Conservation (phyloP, 2,329 filamentous ascomycete species). For the Xylariales sp. region DNA sequence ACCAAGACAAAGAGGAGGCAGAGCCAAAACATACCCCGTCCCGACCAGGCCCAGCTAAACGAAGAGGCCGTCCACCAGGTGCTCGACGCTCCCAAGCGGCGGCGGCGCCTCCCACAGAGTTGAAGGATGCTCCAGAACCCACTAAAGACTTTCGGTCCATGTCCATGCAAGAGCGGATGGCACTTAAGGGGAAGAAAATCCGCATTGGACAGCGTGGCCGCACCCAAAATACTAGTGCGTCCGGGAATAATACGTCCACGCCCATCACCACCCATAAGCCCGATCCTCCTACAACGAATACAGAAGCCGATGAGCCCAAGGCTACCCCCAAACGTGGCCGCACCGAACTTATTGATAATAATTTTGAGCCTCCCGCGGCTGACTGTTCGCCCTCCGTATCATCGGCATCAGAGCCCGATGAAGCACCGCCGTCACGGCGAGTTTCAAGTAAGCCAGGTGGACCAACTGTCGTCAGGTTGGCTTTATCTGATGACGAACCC, state of each 20-base stretch:
- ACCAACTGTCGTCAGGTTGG: constrained; percentile 44
- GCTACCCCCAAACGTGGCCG: constrained; percentile 37
- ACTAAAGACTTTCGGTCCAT: constrained; percentile 54
- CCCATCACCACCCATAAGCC: constrained; percentile 20
- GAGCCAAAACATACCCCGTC: constrained; percentile 21
- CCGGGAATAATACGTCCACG: constrained; percentile 27
- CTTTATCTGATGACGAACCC: constrained; percentile 38
- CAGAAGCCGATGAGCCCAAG: constrained; percentile 25
- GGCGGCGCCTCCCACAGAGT: constrained; percentile 29
- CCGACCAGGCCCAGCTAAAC: constrained; percentile 40
- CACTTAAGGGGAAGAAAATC: constrained; percentile 63
- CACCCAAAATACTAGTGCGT: constrained; percentile 27
- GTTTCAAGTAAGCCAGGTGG: constrained; percentile 31
- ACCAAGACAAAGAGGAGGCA: constrained; percentile 24
- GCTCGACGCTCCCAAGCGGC: constrained; percentile 27
- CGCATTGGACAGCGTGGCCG: constrained; percentile 55
- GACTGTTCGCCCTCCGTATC: constrained; percentile 39
- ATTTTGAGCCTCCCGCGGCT: constrained; percentile 39
- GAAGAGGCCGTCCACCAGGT: constrained; percentile 53
- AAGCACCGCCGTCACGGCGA: constrained; percentile 24
- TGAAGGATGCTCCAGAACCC: constrained; percentile 30
- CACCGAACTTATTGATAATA: constrained; percentile 41
- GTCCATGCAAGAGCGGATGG: constrained; percentile 70
- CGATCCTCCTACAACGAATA: constrained; percentile 5
- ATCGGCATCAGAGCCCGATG: constrained; percentile 32